Conservation (phyloP, 2,329 filamentous ascomycete species). For the Elsinoe ampelina region DNA sequence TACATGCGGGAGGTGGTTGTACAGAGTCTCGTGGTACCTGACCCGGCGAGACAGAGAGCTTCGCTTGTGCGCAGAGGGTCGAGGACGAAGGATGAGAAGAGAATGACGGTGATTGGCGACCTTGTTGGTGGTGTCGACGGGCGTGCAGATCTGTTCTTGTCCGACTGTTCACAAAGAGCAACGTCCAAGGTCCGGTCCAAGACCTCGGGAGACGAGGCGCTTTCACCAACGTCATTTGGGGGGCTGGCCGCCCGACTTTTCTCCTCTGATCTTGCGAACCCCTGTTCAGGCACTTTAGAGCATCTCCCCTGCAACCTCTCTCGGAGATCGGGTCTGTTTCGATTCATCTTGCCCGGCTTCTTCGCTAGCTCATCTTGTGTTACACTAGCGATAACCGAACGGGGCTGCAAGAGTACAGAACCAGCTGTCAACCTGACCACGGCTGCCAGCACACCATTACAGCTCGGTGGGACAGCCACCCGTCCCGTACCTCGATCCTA, state of each 20-base stretch:
- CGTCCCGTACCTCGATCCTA: neutral
- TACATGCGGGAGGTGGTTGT: neutral
- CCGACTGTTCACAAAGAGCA: neutral
- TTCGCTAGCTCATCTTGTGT: neutral
- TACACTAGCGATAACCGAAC: neutral
- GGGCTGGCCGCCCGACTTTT: neutral
- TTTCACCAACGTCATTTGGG: constrained; percentile 1
- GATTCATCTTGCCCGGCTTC: neutral
- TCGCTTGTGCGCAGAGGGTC: neutral
- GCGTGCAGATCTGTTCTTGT: constrained; percentile 4
- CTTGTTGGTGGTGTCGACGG: neutral
- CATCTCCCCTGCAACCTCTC: neutral
- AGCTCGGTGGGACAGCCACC: constrained; percentile 1
- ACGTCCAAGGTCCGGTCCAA: constrained; percentile 3
- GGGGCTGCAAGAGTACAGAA: neutral
- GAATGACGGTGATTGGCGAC: constrained; percentile 4
- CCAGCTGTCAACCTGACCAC: neutral
- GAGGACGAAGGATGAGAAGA: constrained; percentile 2
- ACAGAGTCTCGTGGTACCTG: constrained; percentile 3
- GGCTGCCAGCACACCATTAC: neutral
- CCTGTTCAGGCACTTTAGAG: neutral
- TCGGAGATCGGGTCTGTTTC: constrained; percentile 8
- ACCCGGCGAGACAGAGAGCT: neutral
- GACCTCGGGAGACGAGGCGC: constrained; percentile 1
- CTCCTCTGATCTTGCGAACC: neutral